Percentiles rank a stretch among this genome's conserved stretches.
phyloP scores from a whole-genome alignment of 2,329 filamentous ascomycete genomes.

The Graphiopsis chlorocephala region DNA sequence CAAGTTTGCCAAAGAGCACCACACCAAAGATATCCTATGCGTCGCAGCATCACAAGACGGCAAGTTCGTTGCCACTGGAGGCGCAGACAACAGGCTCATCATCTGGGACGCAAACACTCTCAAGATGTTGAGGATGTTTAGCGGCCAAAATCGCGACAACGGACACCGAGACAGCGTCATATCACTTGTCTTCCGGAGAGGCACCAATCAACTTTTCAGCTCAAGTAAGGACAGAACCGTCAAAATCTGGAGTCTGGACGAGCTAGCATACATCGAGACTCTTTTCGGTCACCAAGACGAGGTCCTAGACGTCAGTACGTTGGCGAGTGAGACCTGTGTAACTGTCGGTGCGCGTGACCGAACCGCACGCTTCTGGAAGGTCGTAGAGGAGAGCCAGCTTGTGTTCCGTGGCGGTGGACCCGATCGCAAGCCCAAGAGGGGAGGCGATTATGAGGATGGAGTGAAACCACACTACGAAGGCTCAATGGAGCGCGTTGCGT shows the following conservation, averaged over 20 bases:
- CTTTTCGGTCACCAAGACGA: constrained; percentile 94
- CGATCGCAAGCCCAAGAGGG: constrained; percentile 46
- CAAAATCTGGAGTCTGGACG: constrained; percentile 91
- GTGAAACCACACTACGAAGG: constrained; percentile 63
- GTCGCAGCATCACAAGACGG: constrained; percentile 87
- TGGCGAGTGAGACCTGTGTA: constrained; percentile 83
- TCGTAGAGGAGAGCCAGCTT: constrained; percentile 89
- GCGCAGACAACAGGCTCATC: constrained; percentile 77
- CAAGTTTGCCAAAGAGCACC: constrained; percentile 64
- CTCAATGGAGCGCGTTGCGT: constrained; percentile 86
- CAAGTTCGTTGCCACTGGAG: constrained; percentile 86
- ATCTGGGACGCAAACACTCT: constrained; percentile 83
- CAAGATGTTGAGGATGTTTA: constrained; percentile 76
- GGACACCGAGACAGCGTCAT: constrained; percentile 80
- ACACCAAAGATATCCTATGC: constrained; percentile 74
- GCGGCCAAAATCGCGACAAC: constrained; percentile 72
- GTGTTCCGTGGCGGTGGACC: constrained; percentile 83
- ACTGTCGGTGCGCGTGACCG: constrained; percentile 88
- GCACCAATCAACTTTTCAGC: constrained; percentile 82
- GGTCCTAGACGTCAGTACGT: constrained; percentile 77
- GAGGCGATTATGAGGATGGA: constrained; percentile 31
- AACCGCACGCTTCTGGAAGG: constrained; percentile 92
- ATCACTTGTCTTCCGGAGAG: constrained; percentile 72
- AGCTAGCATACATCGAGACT: constrained; percentile 91
- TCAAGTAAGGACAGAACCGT: constrained; percentile 88